These are phyloP conservation scores for Saccharomycopsis schoenii DNA, from an alignment of 805 yeast genomes.

Conservation along the genomic window DNA sequence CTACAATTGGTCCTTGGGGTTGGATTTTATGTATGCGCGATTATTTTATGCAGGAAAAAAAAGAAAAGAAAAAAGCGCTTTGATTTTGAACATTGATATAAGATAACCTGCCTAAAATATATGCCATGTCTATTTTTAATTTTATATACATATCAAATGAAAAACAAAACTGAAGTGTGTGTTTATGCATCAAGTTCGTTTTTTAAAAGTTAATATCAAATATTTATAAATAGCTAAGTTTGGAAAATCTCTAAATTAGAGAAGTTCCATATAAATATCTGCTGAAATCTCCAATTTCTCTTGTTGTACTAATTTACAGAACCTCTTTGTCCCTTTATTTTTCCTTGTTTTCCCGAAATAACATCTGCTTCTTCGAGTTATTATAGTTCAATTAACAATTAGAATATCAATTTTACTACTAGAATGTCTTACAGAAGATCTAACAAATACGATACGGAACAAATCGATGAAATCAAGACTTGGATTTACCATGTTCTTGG, in stretches of 20 bases:
- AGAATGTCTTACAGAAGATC: conserved; percentile 26
- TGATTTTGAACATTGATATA: background rate
- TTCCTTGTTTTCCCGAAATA: background rate
- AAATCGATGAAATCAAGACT: conserved; percentile 33
- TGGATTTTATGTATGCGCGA: background rate
- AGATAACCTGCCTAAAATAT: too few relatives aligned
- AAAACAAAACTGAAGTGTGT: background rate
- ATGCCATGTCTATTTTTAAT: too few relatives aligned
- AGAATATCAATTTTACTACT: background rate
- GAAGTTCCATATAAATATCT: background rate
- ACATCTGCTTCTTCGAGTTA: too few relatives aligned
- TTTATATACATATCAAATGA: too few relatives aligned
- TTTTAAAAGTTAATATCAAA: background rate
- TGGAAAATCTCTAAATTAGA: background rate
- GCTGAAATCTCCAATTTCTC: background rate
- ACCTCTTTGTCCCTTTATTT: background rate
- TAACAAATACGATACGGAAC: conserved; percentile 37
- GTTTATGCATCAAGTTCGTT: background rate
- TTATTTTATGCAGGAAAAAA: background rate
- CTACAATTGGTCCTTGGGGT: background rate
- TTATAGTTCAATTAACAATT: too few relatives aligned
- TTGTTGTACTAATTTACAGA: background rate
- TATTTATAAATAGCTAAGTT: too few relatives aligned
- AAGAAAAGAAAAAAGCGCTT: too few relatives aligned
- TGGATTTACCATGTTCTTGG: conserved; percentile 44